Evolutionary conservation across 441 rosid genomes (phyloP), one percentile per base, ranked within the genome.

Genomic region (Adansonia grandidieri): DNA sequence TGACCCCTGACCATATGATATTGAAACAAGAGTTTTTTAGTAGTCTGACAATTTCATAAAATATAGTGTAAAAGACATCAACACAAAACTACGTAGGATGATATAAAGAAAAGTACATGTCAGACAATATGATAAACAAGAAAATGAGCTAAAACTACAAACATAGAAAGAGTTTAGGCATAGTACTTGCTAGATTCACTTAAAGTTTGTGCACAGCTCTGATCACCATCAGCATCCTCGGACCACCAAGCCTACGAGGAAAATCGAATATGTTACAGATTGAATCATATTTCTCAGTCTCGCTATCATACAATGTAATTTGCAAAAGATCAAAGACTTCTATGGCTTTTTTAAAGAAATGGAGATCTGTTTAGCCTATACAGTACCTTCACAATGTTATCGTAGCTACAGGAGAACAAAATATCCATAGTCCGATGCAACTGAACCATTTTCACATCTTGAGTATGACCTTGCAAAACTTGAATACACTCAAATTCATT

Each of bases 401-500:
- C 99, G 79, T 94, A 96, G 86, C 97, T 89, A 79, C 98, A 96
- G 65, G 98, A 93, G 80, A 96, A 93, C 72, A 96, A 86, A 70
- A 94, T 61, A 82, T 93, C 98, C 90, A 90, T 53, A 53, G 92
- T 92, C 5, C 98, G 99, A 84, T 96, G 98, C 99, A 98, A 96
- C 82, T 85, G 87, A 73, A 94, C 96, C 97, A 94, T 93, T 84
- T 94, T 96, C 68, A 96, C 99, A 86, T 94, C 98, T 81, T 96
- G 98, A 15, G 94, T 83, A 77, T 94, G 99, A 19, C 96, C 98
- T 87, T 85, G 94, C 89, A 94, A 85, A 67, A 96, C 96, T 13
- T 96, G 86, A 82, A 84, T 92, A 78, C 98, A 94, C 47, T 94
- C 98, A 74, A 88, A 96, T 75, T 96, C 99, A 76, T 92, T 93